phyloP scores from a whole-genome alignment of 306 rosid genomes.

The Crataegus laevigata region DNA sequence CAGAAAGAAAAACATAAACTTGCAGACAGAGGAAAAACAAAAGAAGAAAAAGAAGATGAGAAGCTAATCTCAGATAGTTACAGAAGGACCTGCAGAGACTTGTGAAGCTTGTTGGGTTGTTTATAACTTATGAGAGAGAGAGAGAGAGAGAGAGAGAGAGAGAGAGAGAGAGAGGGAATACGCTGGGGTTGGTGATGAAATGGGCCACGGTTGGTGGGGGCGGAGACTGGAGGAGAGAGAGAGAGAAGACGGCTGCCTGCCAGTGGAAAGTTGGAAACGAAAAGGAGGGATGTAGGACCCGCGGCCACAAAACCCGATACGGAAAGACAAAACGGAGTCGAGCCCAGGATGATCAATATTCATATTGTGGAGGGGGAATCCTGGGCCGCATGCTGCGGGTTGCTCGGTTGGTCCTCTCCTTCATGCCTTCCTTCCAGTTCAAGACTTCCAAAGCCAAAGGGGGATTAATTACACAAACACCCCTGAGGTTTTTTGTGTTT shows the following conservation, averaged over 20 bases:
- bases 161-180: neutral
- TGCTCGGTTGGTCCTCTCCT: neutral
- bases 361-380: neutral
- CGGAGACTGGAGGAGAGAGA: neutral
- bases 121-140: neutral
- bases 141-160: neutral
- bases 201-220: slow-evolving; percentile 12
- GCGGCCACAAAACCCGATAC: neutral
- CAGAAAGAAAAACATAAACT: neutral
- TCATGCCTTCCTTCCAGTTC: neutral
- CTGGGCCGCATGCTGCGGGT: slow-evolving; percentile 3
- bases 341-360: slow-evolving; percentile 6
- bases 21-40: neutral
- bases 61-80: neutral
- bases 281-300: slow-evolving; percentile 7
- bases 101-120: neutral
- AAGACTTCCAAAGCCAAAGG: neutral
- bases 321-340: neutral
- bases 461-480: no score
- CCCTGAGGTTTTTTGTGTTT: no score
- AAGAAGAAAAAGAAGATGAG: neutral
- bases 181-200: neutral
- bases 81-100: slow-evolving; percentile 2
- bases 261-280: neutral
- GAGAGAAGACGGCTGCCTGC: neutral